Base-by-base conservation (phyloP, 768 basidiomycete genomes). In the Hypholoma sublateritium region DNA sequence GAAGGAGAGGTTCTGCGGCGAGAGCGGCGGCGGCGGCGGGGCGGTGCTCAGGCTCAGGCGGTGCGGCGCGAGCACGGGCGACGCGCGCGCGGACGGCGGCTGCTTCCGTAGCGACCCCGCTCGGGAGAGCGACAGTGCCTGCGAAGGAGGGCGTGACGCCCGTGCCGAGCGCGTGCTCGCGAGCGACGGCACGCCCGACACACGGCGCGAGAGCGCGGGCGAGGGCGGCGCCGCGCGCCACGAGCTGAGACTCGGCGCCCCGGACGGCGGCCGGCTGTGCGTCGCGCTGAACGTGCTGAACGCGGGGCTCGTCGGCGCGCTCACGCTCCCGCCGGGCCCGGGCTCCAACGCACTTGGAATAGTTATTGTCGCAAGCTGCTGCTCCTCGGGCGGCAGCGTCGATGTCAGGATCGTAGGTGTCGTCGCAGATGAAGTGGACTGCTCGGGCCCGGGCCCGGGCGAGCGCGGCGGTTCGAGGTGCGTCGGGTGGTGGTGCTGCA, bases 191-290 rank as follows among this genome's bases (percentile, higher is more conserved):
- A 69, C 50, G 67, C 73, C 60, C 47, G 77, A 77, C 5, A 74
- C 61, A 22, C 78, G 74, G 35, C 83, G 78, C 0, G 83, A 83
- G 4, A 75, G 55, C 0, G 76, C 81, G 14, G 85, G 86, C 1
- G 84, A 86, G 4, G 81, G 81, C 0, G 86, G 86, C 0, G 86
- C 86, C 34, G 84, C 85, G 4, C 86, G 82, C 74, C 74, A 59
- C 74, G 80, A 63, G 45, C 59, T 60, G 21, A 69, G 51, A 62
- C 36, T 46, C 50, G 52, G 45, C 16, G 51, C 48, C 17, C 46
- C 47, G n/a, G 41, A 46, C 24, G 36, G 34, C 4, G 52, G 35
- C 0, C 56, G 43, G 51, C 53, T 48, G 25, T 52, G 51, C 17
- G 44, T 41, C 54, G 36, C 57, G 56, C 53, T 59, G 56, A 58